Base-by-base conservation (phyloP, 768 basidiomycete species). In the Lyophyllum decastes region DNA sequence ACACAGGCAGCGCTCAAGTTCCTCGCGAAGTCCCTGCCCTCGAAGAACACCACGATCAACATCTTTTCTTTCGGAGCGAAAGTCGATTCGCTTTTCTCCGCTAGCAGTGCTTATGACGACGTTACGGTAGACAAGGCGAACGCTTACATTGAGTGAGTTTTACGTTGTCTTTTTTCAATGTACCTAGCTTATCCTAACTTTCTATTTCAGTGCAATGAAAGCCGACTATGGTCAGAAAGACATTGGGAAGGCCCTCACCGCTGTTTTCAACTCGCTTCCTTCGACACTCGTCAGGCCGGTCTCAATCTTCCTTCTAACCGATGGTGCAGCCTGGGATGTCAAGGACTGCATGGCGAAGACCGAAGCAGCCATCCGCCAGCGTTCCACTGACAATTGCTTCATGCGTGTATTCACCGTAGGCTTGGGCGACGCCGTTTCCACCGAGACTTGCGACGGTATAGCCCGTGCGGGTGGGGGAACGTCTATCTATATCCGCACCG, bases 361-460 rank as follows among this genome's bases (percentile, higher is more conserved):
- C 24, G n/a, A 22, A 21, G 49, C 35, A 17, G 35, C 35, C 35
- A 16, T 38, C 35, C 27, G 48, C 48, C 27, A 49, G 25, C 48
- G 27, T 11, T 49, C 48, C n/a, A 24, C 27, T 7, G 24, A 27
- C 5, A 49, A 11, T 7, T 27, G 27, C 48, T 49, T 49, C 27
- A 26, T 49, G 48, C 48, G 48, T 8, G 48, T 49, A 12, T 49
- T 49, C 25, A 49, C 48, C 14, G 35, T 38, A 4, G 35, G 35
- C 16, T 38, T 38, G 16, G 35, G 35, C 14, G 35, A 38, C 16
- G 48, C 25, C 25, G 48, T 49, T 7, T 49, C 48, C 27, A 49
- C 48, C 48, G 48, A 49, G n/a, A 30, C 48, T 16, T 49, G 48
- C n/a, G 48, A 49, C 25, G 48, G 48, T 19, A 49, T 49, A 14